These are phyloP conservation scores for Peribolospora baueri DNA, from an alignment of 768 basidiomycete genomes.

Conservation along the genomic window DNA sequence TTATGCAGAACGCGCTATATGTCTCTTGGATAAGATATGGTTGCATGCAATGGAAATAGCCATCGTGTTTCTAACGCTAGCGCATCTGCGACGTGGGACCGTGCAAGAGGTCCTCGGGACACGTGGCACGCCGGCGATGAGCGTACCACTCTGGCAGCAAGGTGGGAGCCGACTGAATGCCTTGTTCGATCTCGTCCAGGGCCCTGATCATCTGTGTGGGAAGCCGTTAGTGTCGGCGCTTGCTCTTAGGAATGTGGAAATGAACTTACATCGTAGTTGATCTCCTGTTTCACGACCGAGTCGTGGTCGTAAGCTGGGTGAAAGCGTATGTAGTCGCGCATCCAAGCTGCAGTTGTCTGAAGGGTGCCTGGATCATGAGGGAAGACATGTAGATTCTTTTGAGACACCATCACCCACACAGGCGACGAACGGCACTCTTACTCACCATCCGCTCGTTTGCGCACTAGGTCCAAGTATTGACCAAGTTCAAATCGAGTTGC, in stretches of 20 bases:
- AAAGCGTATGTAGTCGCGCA: conserved; percentile 64
- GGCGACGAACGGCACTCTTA: neutral
- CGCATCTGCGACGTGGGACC: too few relatives aligned
- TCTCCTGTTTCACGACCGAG: conserved; percentile 70
- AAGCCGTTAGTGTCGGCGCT: too few relatives aligned
- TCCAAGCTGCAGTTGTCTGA: conserved; percentile 74
- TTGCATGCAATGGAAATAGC: too few relatives aligned
- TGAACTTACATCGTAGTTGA: conserved; percentile 51
- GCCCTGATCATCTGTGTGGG: conserved; percentile 34
- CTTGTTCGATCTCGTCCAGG: conserved; percentile 67
- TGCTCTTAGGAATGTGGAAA: too few relatives aligned
- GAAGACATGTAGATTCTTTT: neutral
- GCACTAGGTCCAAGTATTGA: conserved; percentile 56
- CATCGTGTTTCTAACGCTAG: too few relatives aligned
- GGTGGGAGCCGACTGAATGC: neutral
- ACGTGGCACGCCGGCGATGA: neutral
- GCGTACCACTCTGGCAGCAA: neutral
- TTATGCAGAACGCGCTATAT: too few relatives aligned
- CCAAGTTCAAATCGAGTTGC: conserved; percentile 37
- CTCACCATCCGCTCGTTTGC: conserved; percentile 53
- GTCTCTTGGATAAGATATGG: too few relatives aligned
- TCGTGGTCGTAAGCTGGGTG: conserved; percentile 83
- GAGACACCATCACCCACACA: neutral
- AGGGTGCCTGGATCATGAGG: conserved; percentile 33
- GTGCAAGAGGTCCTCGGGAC: neutral